Evolutionary conservation across 495 filamentous ascomycete species (phyloP).

Genomic region (Podospora pseudopauciseta): DNA sequence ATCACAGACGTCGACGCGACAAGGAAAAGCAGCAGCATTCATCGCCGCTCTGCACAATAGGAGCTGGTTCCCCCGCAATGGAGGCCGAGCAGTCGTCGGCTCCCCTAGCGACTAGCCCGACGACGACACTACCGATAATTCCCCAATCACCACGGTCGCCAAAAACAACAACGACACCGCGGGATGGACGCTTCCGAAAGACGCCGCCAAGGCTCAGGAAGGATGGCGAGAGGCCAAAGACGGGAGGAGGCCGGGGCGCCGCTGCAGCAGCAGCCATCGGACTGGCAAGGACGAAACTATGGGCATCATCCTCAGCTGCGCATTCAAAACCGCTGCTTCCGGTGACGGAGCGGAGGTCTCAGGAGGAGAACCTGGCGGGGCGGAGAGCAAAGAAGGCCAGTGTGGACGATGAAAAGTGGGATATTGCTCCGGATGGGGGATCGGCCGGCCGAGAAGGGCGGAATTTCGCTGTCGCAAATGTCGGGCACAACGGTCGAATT

Average conservation of each 20-base stretch:
- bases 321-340: conserved; percentile 41
- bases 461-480: conserved; percentile 90
- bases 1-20: conserved; percentile 20
- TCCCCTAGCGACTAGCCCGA: conserved; percentile 20
- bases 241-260: conserved; percentile 10
- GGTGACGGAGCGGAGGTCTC: conserved; percentile 41
- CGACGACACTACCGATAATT: conserved; percentile 12
- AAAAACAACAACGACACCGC: conserved; percentile 9
- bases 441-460: conserved; percentile 59
- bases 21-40: conserved; percentile 22
- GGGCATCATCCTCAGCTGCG: conserved; percentile 25
- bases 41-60: conserved; percentile 20
- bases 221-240: conserved; percentile 20
- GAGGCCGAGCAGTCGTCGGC: conserved; percentile 26
- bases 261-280: conserved; percentile 15
- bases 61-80: conserved; percentile 22
- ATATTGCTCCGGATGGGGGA: conserved; percentile 47
- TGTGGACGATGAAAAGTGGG: conserved; percentile 43
- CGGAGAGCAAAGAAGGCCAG: conserved; percentile 30
- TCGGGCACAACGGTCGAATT: conserved; percentile 89
- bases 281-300: conserved; percentile 28
- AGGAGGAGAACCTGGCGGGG: conserved; percentile 33
- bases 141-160: conserved; percentile 11
- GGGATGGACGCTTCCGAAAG: conserved; percentile 18
- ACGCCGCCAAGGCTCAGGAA: conserved; percentile 21